phyloP scores from a whole-genome alignment of 2,329 filamentous ascomycete species.

The Fusarium irregulare region DNA sequence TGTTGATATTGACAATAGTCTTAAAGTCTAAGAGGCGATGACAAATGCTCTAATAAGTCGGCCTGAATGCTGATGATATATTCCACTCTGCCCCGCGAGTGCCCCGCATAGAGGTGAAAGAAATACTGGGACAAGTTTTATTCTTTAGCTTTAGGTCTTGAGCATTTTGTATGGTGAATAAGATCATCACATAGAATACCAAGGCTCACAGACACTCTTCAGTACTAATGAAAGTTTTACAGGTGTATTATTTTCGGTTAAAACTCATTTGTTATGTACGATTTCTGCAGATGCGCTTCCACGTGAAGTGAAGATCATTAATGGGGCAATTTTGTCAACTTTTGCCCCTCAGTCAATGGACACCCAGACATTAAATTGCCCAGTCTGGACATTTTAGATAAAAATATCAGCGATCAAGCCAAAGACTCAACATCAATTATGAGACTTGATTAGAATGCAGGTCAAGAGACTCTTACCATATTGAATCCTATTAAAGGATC shows the following conservation, averaged over 20 bases:
- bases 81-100: conserved; percentile 35
- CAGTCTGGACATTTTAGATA: background rate
- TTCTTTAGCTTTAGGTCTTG: background rate
- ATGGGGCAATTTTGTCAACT: conserved; percentile 10
- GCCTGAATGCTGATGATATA: conserved; percentile 14
- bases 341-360: conserved; percentile 10
- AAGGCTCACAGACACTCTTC: background rate
- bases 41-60: conserved; percentile 41
- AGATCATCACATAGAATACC: background rate
- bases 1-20: background rate
- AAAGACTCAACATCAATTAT: background rate
- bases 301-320: background rate
- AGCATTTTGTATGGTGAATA: background rate
- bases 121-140: conserved; percentile 6
- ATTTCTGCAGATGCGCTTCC: background rate
- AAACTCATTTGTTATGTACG: background rate
- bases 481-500: background rate
- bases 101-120: conserved; percentile 43
- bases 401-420: background rate
- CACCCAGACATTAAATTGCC: background rate
- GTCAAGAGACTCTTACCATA: background rate
- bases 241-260: background rate
- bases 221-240: background rate
- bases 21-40: conserved; percentile 25
- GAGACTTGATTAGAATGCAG: background rate